phyloP scores from a whole-genome alignment of 495 filamentous ascomycete species.

The Penicillium silybi region DNA sequence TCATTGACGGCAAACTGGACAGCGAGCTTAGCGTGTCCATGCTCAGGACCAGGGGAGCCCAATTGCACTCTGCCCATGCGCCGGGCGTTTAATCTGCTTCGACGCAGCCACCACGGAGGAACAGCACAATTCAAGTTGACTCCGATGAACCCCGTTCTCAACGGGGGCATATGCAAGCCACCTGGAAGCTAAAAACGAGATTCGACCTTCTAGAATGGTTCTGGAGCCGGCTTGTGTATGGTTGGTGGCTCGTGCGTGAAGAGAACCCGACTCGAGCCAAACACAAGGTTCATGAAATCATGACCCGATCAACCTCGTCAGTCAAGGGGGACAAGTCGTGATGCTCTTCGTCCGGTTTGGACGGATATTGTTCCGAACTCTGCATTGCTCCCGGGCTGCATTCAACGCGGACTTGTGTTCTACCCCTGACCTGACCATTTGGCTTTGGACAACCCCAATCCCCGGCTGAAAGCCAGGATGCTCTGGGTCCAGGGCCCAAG shows the following conservation, averaged over 20 bases:
- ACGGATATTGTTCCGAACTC: conserved; percentile 16
- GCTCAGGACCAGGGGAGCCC: not conserved
- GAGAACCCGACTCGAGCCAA: not conserved
- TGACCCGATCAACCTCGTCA: not conserved
- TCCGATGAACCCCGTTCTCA: conserved; percentile 5
- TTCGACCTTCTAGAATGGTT: conserved; percentile 19
- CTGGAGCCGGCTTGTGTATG: conserved; percentile 6
- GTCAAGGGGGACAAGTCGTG: not conserved
- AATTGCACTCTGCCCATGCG: not conserved
- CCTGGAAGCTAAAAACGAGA: conserved; percentile 6
- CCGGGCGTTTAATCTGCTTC: conserved; percentile 5
- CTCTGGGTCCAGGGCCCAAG: not conserved
- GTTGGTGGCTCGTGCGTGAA: conserved; percentile 1
- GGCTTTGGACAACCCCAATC: conserved; percentile 4
- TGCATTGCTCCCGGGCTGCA: too few relatives aligned
- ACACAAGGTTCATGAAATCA: conserved; percentile 1
- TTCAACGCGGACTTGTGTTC: not conserved
- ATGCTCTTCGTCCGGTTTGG: conserved; percentile 8
- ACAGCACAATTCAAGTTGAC: conserved; percentile 7
- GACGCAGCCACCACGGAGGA: conserved; percentile 9
- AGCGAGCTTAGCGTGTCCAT: not conserved
- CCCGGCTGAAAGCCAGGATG: not conserved
- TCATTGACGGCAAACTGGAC: not conserved
- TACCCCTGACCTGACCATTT: not conserved
- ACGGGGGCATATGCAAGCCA: conserved; percentile 11